Evolutionary conservation across 2,329 filamentous ascomycete genomes (phyloP).

Genomic region (Pseudogymnoascus pannorum): DNA sequence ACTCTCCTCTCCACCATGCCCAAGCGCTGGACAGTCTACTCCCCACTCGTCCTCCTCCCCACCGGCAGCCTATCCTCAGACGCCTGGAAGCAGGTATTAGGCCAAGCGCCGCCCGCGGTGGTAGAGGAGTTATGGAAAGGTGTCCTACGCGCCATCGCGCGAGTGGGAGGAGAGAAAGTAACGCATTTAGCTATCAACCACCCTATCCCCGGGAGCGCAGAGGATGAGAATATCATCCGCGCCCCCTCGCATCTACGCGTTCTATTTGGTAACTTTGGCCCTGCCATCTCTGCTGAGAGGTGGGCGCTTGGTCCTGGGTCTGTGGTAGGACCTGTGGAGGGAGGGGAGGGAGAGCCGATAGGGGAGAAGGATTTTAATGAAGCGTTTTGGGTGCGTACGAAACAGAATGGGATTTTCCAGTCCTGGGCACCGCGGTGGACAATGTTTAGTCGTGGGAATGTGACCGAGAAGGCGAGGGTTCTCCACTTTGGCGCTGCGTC

Average conservation of each 20-base stretch:
- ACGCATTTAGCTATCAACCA: conserved; percentile 56
- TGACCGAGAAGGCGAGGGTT: conserved; percentile 78
- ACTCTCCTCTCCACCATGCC: conserved; percentile 28
- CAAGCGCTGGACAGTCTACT: conserved; percentile 53
- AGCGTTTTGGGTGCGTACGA: conserved; percentile 73
- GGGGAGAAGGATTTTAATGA: conserved; percentile 47
- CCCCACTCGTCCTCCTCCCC: conserved; percentile 54
- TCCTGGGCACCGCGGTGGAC: conserved; percentile 84
- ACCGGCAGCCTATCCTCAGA: conserved; percentile 46
- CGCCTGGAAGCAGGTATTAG: conserved; percentile 33
- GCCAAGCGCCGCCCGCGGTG: conserved; percentile 19
- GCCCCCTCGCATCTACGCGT: conserved; percentile 63
- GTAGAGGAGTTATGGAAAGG: conserved; percentile 38
- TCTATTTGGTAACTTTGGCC: conserved; percentile 69
- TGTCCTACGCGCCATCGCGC: conserved; percentile 42
- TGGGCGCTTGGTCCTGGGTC: conserved; percentile 11
- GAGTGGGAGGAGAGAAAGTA: conserved; percentile 33
- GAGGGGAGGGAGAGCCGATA: conserved; percentile 23
- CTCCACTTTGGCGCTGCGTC: conserved; percentile 40
- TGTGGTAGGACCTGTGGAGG: not conserved
- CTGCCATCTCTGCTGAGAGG: conserved; percentile 23
- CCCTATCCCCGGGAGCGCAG: conserved; percentile 42
- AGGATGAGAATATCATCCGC: conserved; percentile 61
- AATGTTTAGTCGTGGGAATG: conserved; percentile 90
- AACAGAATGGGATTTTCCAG: conserved; percentile 74